phyloP scores from a whole-genome alignment of 169 alveolate species.

The Cryptosporidium muris region DNA sequence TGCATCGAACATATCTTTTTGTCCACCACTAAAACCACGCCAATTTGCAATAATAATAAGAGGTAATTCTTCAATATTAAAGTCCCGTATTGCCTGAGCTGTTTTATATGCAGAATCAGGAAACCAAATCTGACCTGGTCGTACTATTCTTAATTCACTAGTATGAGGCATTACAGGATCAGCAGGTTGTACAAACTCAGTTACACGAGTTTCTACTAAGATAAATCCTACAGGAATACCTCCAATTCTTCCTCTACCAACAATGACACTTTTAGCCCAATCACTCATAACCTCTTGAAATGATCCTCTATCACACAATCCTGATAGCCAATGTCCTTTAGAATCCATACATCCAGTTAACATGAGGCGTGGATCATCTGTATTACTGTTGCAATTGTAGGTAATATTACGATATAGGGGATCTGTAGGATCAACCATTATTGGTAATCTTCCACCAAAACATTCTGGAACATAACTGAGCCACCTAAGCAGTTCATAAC shows the following conservation, averaged over 20 bases:
- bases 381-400: slow-evolving; percentile 72
- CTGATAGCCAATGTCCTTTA: slow-evolving; percentile 73
- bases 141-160: slow-evolving; percentile 75
- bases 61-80: slow-evolving; percentile 84
- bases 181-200: slow-evolving; percentile 76
- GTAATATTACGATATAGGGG: slow-evolving; percentile 76
- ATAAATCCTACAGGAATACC: slow-evolving; percentile 83
- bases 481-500: slow-evolving; percentile 81
- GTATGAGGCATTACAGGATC: slow-evolving; percentile 81
- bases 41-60: slow-evolving; percentile 82
- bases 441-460: slow-evolving; percentile 78
- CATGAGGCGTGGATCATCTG: slow-evolving; percentile 80
- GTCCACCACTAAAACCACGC: slow-evolving; percentile 86
- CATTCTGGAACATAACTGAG: slow-evolving; percentile 82
- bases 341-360: slow-evolving; percentile 73
- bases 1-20: slow-evolving; percentile 83
- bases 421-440: slow-evolving; percentile 74
- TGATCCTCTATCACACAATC: slow-evolving; percentile 77
- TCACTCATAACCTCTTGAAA: slow-evolving; percentile 80
- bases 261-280: slow-evolving; percentile 83
- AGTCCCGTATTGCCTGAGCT: slow-evolving; percentile 86
- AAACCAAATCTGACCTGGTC: slow-evolving; percentile 81
- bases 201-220: slow-evolving; percentile 77
- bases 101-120: slow-evolving; percentile 88
- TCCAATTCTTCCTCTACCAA: slow-evolving; percentile 82